Evolutionary conservation across 2,329 filamentous ascomycete species (phyloP).

Genomic region (Escovopsis sp.): DNA sequence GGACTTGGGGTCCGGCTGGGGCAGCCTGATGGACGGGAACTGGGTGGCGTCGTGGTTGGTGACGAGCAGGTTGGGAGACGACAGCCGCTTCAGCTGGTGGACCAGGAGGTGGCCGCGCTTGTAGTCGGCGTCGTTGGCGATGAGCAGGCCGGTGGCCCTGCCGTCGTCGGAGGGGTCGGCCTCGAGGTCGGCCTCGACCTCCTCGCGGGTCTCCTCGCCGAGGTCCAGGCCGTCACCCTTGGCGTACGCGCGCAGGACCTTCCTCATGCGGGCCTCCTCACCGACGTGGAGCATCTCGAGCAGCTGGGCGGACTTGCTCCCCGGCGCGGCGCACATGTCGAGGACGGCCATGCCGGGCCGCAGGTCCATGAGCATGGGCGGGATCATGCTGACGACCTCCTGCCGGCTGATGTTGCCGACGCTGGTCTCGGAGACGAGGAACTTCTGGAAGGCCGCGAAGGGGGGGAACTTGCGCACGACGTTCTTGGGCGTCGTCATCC

Average conservation of each 20-base stretch:
- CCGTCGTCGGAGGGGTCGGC: constrained; percentile 60
- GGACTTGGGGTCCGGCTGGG: constrained; percentile 37
- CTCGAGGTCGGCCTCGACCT: constrained; percentile 36
- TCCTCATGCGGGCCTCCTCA: constrained; percentile 72
- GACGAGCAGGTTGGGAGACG: constrained; percentile 90
- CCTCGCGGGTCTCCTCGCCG: constrained; percentile 31
- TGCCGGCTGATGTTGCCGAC: constrained; percentile 96
- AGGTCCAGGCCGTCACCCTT: constrained; percentile 44
- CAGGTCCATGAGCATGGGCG: constrained; percentile 82
- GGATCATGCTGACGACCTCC: constrained; percentile 98
- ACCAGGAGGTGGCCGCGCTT: constrained; percentile 94
- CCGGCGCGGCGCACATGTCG: constrained; percentile 91
- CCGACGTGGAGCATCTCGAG: constrained; percentile 88
- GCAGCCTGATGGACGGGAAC: constrained; percentile 85
- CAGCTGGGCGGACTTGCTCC: constrained; percentile 91
- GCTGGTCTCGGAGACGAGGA: constrained; percentile 90
- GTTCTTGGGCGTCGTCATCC: constrained; percentile 96
- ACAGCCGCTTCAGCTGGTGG: constrained; percentile 93
- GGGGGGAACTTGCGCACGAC: constrained; percentile 86
- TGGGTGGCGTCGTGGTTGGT: constrained; percentile 96
- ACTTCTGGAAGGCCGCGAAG: constrained; percentile 93
- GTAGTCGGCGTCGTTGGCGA: constrained; percentile 95
- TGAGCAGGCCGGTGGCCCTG: constrained; percentile 75
- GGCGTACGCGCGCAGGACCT: constrained; percentile 50
- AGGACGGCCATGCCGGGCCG: constrained; percentile 83